A percentile compares a stretch with the other conserved stretches of the same genome.
These are phyloP conservation scores for Microstegium vimineum DNA, from an alignment of 176 grass and related monocot genomes.

Conservation along the genomic window DNA sequence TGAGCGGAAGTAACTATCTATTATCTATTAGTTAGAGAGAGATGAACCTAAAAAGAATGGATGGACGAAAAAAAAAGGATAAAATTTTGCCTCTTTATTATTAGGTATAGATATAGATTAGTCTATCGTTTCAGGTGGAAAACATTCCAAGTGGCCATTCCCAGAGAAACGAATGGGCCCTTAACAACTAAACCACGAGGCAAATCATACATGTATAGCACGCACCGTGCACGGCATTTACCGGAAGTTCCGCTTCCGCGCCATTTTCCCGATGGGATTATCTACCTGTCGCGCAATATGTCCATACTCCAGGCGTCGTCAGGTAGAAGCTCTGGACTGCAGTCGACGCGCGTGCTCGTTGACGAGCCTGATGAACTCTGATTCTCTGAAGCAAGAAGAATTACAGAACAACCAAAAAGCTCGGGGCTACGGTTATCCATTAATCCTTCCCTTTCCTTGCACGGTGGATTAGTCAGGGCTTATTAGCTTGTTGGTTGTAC, in stretches of 20 bases:
- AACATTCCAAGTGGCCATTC: too few relatives aligned
- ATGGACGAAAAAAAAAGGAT: too few relatives aligned
- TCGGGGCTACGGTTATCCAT: background rate
- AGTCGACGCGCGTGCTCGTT: conserved; percentile 12
- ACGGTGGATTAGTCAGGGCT: background rate
- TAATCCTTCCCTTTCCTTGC: background rate
- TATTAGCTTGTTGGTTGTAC: background rate
- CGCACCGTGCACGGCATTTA: background rate
- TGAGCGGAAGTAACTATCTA: too few relatives aligned
- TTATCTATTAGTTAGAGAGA: too few relatives aligned
- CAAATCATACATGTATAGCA: background rate
- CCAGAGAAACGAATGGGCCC: too few relatives aligned
- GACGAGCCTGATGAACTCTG: too few relatives aligned
- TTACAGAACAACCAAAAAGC: background rate
- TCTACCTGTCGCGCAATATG: background rate
- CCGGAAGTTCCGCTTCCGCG: background rate
- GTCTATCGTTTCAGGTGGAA: too few relatives aligned
- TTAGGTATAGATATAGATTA: too few relatives aligned
- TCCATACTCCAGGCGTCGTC: background rate
- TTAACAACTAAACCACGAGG: too few relatives aligned
- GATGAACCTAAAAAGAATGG: too few relatives aligned
- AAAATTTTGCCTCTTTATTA: too few relatives aligned
- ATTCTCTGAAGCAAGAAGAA: background rate
- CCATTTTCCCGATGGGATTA: too few relatives aligned
- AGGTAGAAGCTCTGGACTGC: background rate